Evolutionary conservation across 1,139 yeast genomes (phyloP).

Genomic region (Kluyveromyces sp.): DNA sequence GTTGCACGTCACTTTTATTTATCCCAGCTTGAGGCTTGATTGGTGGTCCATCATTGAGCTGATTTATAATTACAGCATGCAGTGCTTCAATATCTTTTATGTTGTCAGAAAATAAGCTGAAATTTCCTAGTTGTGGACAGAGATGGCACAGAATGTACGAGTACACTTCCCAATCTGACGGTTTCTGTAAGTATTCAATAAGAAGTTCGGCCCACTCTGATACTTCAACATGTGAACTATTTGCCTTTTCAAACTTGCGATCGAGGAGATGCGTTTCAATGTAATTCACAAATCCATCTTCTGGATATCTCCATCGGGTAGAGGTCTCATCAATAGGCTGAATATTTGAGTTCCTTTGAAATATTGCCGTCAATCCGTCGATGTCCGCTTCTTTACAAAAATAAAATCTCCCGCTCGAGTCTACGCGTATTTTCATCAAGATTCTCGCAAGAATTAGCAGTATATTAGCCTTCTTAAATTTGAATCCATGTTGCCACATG

Average conservation of each 20-base stretch:
- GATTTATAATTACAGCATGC: slow-evolving; percentile 51
- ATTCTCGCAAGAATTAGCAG: slow-evolving; percentile 48
- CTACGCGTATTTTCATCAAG: slow-evolving; percentile 49
- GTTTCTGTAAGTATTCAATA: slow-evolving; percentile 44
- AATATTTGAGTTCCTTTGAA: slow-evolving; percentile 42
- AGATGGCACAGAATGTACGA: slow-evolving; percentile 63
- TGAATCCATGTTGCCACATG: slow-evolving; percentile 31
- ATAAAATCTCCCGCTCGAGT: slow-evolving; percentile 42
- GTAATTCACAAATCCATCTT: slow-evolving; percentile 36
- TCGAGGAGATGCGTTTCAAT: slow-evolving; percentile 41
- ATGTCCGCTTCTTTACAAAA: slow-evolving; percentile 54
- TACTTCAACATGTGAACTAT: slow-evolving; percentile 35
- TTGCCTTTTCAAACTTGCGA: slow-evolving; percentile 8
- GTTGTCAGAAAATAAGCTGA: slow-evolving; percentile 23
- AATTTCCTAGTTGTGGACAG: slow-evolving; percentile 64
- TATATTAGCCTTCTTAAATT: slow-evolving; percentile 31
- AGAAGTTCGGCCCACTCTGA: slow-evolving; percentile 49
- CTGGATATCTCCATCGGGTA: slow-evolving; percentile 64
- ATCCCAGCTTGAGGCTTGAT: slow-evolving; percentile 42
- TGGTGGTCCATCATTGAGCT: slow-evolving; percentile 48
- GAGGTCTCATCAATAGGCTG: slow-evolving; percentile 16
- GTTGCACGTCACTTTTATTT: slow-evolving; percentile 57
- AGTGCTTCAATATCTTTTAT: slow-evolving; percentile 40
- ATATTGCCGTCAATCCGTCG: slow-evolving; percentile 58
- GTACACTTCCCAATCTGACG: slow-evolving; percentile 64